Conservation (phyloP, 768 basidiomycete species). For the Postia placenta region DNA sequence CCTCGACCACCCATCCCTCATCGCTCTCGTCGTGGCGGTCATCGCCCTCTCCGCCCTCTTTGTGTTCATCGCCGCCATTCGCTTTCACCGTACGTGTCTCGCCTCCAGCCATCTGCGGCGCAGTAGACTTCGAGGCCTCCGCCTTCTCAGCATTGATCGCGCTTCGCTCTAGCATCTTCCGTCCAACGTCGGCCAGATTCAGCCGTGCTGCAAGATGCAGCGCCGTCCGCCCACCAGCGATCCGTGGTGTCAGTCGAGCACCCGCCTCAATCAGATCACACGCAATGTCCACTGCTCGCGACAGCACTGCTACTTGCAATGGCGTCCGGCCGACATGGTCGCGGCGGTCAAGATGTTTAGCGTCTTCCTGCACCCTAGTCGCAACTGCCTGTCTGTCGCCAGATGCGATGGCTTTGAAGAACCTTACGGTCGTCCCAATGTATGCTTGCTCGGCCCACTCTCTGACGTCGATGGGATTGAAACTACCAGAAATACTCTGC, state of each 20-base stretch:
- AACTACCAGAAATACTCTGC: constrained; percentile 55
- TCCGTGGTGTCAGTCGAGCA: constrained; percentile 47
- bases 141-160: constrained; percentile 23
- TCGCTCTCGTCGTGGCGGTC: constrained; percentile 22
- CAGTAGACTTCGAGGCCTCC: constrained; percentile 17
- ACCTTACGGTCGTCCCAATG: constrained; percentile 44
- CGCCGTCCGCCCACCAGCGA: constrained; percentile 50
- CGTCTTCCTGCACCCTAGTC: constrained; percentile 31
- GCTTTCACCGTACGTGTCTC: constrained; percentile 6
- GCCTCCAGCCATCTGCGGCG: constrained; percentile 5
- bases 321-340: constrained; percentile 59
- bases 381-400: constrained; percentile 36
- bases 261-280: constrained; percentile 48
- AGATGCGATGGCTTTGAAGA: constrained; percentile 50
- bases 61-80: constrained; percentile 12
- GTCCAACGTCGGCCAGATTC: constrained; percentile 34
- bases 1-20: constrained; percentile 13
- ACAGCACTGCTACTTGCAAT: constrained; percentile 52
- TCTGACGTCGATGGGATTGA: constrained; percentile 60
- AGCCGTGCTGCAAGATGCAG: constrained; percentile 53
- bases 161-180: constrained; percentile 48
- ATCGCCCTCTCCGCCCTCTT: constrained; percentile 13
- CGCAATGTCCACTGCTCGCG: constrained; percentile 39
- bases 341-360: constrained; percentile 43
- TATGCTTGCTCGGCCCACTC: constrained; percentile 64